A percentile compares a stretch with the other conserved stretches of the same genome.
Evolutionary conservation across 306 rosid genomes (phyloP).

Genomic region (Prunus mume): DNA sequence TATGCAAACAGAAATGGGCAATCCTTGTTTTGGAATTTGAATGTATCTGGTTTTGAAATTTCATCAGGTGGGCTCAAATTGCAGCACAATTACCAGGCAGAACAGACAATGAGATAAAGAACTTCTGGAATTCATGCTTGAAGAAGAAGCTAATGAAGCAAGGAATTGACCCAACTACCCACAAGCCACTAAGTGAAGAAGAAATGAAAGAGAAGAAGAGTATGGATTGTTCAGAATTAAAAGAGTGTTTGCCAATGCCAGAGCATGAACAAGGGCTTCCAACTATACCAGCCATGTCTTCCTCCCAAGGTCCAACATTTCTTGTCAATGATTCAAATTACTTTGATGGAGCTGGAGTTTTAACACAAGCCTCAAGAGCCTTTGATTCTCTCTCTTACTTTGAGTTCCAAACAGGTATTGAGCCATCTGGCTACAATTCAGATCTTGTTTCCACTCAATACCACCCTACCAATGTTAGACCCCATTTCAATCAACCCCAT

Average conservation of each 20-base stretch:
- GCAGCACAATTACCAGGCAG: slow-evolving; percentile 95
- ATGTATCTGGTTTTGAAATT: neutral
- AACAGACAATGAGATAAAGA: slow-evolving; percentile 94
- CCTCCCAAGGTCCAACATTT: slow-evolving; percentile 56
- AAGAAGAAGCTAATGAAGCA: slow-evolving; percentile 94
- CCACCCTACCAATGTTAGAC: slow-evolving; percentile 19
- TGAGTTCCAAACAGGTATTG: slow-evolving; percentile 44
- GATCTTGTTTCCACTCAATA: slow-evolving; percentile 23
- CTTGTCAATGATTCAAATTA: slow-evolving; percentile 43
- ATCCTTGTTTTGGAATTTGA: neutral
- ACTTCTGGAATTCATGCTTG: slow-evolving; percentile 90
- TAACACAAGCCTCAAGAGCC: slow-evolving; percentile 44
- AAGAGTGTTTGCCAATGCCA: slow-evolving; percentile 31
- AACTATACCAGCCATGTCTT: slow-evolving; percentile 14
- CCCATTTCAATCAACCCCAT: slow-evolving; percentile 23
- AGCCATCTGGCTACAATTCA: slow-evolving; percentile 29
- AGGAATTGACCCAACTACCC: slow-evolving; percentile 91
- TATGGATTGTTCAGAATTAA: slow-evolving; percentile 33
- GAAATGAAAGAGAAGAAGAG: slow-evolving; percentile 38
- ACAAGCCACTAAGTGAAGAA: slow-evolving; percentile 59
- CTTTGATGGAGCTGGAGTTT: slow-evolving; percentile 32
- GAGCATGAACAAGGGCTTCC: slow-evolving; percentile 23
- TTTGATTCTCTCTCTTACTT: slow-evolving; percentile 57
- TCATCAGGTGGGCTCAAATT: slow-evolving; percentile 92
- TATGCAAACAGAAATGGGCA: slow-evolving; percentile 11